phyloP scores from a whole-genome alignment of 495 filamentous ascomycete species.

The Podospora anserina region DNA sequence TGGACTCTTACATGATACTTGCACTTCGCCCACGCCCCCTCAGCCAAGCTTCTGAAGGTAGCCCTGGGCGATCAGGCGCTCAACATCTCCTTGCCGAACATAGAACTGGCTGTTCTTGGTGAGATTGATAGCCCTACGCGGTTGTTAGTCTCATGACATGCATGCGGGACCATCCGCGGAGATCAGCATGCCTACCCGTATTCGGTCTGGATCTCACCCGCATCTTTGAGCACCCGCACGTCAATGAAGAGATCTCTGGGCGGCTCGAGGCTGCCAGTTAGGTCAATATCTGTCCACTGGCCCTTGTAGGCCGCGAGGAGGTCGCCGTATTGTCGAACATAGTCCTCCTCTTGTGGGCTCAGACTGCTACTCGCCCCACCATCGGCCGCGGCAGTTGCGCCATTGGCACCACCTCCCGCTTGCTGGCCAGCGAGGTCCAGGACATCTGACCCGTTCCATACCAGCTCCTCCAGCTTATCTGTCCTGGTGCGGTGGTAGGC shows the following conservation, averaged over 20 bases:
- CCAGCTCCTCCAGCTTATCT: constrained; percentile 90
- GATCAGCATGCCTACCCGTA: constrained; percentile 70
- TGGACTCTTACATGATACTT: not conserved
- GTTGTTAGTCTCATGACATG: constrained; percentile 17
- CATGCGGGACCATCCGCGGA: constrained; percentile 6
- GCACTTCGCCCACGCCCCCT: constrained; percentile 66
- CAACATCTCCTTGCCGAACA: constrained; percentile 94
- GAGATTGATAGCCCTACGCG: constrained; percentile 81
- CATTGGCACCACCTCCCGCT: constrained; percentile 31
- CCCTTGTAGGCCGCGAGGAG: constrained; percentile 95
- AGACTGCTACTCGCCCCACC: constrained; percentile 64
- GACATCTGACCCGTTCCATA: constrained; percentile 85
- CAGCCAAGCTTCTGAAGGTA: constrained; percentile 89
- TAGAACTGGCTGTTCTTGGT: constrained; percentile 98
- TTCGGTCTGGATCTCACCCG: constrained; percentile 98
- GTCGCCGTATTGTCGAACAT: constrained; percentile 86
- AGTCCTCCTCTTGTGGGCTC: constrained; percentile 97
- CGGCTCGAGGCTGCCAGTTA: constrained; percentile 92
- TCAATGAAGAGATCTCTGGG: constrained; percentile 96
- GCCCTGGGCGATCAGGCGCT: constrained; percentile 91
- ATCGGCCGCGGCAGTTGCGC: constrained; percentile 36
- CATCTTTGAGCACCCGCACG: constrained; percentile 93
- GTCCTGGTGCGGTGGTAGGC: constrained; percentile 89
- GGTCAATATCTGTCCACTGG: constrained; percentile 96
- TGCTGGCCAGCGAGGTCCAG: constrained; percentile 47